Base-by-base conservation (phyloP, 768 basidiomycete genomes). In the Russula compacta region DNA sequence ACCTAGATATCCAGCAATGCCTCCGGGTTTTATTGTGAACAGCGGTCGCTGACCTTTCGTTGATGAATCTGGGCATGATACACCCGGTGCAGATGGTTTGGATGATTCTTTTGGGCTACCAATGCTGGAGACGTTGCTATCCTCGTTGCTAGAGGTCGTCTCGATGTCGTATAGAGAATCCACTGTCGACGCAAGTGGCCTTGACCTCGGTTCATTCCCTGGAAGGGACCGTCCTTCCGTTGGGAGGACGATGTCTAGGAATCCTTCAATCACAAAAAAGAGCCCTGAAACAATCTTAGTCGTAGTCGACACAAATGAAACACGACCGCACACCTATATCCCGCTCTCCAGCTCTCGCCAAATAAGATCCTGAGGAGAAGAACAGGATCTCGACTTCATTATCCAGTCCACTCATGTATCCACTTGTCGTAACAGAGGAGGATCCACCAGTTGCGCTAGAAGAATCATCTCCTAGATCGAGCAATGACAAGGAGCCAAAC, bases 341-440 rank as follows among this genome's bases (percentile, higher is more conserved):
- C 58, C 83, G 76, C 72, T 99, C 95, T 44, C 94, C 95, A 7
- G 94, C 90, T 67, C 84, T 90, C 24, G 89, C 94, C 21, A 98
- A 74, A 2, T 83, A 84, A 4, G 87, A 85, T 1, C 95, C 97
- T 53, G 90, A 86, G 44, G 89, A 79, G 74, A 92, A 98, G 72
- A 87, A 98, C 36, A 98, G 71, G 54, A 99, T 95, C 72, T 99
- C 97, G 1, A 98, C 91, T 70, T 97, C 92, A 59, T 98, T 98
- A 69, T 97, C 94, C 14, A 99, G 75, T 19, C 93, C 95, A 66
- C 79, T 86, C 75, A 92, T 80, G 66, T 87, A 84, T 19, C 72
- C 81, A 29, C 73, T 70, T 17, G 77, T 74, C 14, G 77, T 78
- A 33, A 74, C 71, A 35, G 74, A 75, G 7, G 80, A 81, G 15